phyloP scores from a whole-genome alignment of 345 rosid genomes.

The Tarenaya hassleriana region DNA sequence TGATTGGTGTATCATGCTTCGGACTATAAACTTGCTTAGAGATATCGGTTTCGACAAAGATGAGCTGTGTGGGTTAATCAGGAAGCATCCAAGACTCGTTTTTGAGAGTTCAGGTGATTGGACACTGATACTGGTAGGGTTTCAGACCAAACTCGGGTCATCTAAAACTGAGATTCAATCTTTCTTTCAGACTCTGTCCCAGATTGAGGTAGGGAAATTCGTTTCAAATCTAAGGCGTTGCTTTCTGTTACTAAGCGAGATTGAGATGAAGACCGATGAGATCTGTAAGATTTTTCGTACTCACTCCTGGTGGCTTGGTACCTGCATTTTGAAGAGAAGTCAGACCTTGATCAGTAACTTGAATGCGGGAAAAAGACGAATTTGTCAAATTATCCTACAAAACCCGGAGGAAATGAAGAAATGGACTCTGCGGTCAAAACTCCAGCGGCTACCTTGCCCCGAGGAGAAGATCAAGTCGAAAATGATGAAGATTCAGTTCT shows the following conservation, averaged over 20 bases:
- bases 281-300: constrained; percentile 37
- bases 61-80: constrained; percentile 36
- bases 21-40: constrained; percentile 32
- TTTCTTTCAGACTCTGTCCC: constrained; percentile 42
- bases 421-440: constrained; percentile 34
- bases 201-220: constrained; percentile 35
- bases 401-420: constrained; percentile 50
- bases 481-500: constrained; percentile 49
- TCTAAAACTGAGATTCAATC: constrained; percentile 29
- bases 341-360: constrained; percentile 30
- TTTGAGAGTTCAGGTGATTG: constrained; percentile 40
- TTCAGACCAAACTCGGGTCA: constrained; percentile 44
- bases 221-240: constrained; percentile 41
- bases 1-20: constrained; percentile 42
- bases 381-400: constrained; percentile 38
- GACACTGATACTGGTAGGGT: constrained; percentile 33
- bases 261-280: constrained; percentile 41
- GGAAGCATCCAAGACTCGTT: constrained; percentile 41
- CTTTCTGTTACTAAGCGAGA: constrained; percentile 36
- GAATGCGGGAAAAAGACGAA: constrained; percentile 44
- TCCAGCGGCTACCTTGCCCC: constrained; percentile 28
- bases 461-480: constrained; percentile 24
- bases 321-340: constrained; percentile 39
- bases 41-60: constrained; percentile 25
- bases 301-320: constrained; percentile 38